Percentiles rank a stretch among this genome's conserved stretches.
These are phyloP conservation scores for Debaryomyces udenii DNA, from an alignment of 1,139 yeast genomes.

Conservation along the genomic window DNA sequence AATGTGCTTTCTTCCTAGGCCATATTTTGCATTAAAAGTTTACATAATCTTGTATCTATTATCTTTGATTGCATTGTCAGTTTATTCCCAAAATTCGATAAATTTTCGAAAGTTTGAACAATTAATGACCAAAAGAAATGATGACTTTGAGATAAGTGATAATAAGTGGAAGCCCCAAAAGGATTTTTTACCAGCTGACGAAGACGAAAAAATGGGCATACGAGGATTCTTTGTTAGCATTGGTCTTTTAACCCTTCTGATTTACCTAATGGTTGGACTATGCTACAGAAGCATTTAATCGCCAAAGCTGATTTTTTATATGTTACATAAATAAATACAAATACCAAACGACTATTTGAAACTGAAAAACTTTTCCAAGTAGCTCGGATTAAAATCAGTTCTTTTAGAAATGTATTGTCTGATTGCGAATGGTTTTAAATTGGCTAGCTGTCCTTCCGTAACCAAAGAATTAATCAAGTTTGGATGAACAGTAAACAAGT, in stretches of 20 bases:
- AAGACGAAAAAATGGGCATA: constrained; percentile 6
- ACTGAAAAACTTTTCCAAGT: constrained; percentile 52
- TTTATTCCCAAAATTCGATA: not conserved
- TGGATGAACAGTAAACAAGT: constrained; percentile 77
- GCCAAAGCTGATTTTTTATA: not conserved
- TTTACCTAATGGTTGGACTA: constrained; percentile 13
- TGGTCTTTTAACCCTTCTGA: constrained; percentile 5
- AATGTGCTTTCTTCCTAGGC: constrained; percentile 74
- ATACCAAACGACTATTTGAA: constrained; percentile 22
- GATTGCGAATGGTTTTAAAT: constrained; percentile 65
- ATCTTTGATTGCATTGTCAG: constrained; percentile 1
- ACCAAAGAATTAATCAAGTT: constrained; percentile 73
- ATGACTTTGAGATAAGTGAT: constrained; percentile 1
- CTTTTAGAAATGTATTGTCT: constrained; percentile 73
- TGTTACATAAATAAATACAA: not conserved
- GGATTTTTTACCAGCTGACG: constrained; percentile 2
- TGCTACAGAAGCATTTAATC: constrained; percentile 13
- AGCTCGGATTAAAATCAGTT: constrained; percentile 64
- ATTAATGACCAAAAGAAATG: constrained; percentile 4
- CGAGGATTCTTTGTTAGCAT: constrained; percentile 12
- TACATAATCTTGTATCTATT: constrained; percentile 31
- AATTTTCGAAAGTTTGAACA: constrained; percentile 2
- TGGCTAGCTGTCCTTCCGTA: constrained; percentile 78
- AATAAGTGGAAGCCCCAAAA: constrained; percentile 13
- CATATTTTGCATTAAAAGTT: constrained; percentile 53